These are phyloP conservation scores for Leishmania martiniquensis DNA, from an alignment of 208 protist species.

Conservation along the genomic window DNA sequence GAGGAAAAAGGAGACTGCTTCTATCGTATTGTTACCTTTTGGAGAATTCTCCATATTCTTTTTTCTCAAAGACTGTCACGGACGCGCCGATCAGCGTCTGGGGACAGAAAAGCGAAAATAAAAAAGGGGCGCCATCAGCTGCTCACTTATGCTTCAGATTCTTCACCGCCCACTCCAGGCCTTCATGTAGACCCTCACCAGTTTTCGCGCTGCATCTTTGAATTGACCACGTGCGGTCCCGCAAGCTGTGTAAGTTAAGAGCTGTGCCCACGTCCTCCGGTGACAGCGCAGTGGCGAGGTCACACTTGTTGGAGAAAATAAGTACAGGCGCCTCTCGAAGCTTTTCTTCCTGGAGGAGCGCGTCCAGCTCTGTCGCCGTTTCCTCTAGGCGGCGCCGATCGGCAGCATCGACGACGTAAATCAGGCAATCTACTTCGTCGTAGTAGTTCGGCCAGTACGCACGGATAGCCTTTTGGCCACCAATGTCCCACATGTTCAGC, in stretches of 20 bases:
- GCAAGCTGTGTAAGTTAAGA: conserved; percentile 86
- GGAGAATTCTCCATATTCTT: not conserved
- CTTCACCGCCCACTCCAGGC: conserved; percentile 91
- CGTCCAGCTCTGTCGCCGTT: conserved; percentile 92
- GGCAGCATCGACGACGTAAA: conserved; percentile 97
- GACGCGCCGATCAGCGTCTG: not conserved
- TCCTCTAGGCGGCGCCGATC: conserved; percentile 96
- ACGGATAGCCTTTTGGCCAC: conserved; percentile 97
- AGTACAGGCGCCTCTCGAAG: conserved; percentile 94
- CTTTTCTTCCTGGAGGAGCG: conserved; percentile 95
- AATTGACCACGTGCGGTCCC: conserved; percentile 91
- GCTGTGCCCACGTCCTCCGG: conserved; percentile 86
- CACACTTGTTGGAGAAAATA: conserved; percentile 98
- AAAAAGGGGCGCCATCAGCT: conserved; percentile 5
- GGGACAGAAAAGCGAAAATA: conserved; percentile 26
- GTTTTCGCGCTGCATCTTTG: conserved; percentile 94
- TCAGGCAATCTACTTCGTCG: conserved; percentile 95
- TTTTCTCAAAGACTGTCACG: not conserved
- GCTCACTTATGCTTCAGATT: conserved; percentile 56
- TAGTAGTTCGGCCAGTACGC: conserved; percentile 99
- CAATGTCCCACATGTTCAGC: conserved; percentile 99
- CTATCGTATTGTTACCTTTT: conserved; percentile 8
- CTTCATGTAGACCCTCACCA: conserved; percentile 87
- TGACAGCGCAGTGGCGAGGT: conserved; percentile 91
- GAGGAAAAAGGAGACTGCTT: conserved; percentile 11